Base-by-base conservation (phyloP, 345 rosid species). In the Eucalyptus curtisii region DNA sequence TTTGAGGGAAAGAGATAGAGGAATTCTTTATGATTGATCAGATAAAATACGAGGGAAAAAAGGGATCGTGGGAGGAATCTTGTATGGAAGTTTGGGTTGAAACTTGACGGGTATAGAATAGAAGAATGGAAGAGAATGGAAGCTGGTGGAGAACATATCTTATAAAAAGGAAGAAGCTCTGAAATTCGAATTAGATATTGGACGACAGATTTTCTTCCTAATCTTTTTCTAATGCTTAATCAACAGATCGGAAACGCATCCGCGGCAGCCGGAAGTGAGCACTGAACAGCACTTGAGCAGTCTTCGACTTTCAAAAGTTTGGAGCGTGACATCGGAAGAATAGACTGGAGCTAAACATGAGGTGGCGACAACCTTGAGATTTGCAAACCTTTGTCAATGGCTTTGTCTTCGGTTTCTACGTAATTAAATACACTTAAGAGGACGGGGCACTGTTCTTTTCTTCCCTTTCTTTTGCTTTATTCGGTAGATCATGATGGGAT, bases 321-420 rank as follows among this genome's bases (percentile, higher is more conserved):
- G 84, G 27, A 37, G 84, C 45, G 47, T 92, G 86, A 42, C 90
- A 86, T 92, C 80, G 93, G 92, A 91, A 89, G 90, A 92, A 91
- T 90, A 90, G 86, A 88, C 44, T 59, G 45, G 55, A 88, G 91
- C 90, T 87, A 49, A 27, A 49, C 88, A 88, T 44, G 85, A 90
- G 90, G 87, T 89, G 92, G 92, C 88, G 94, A 95, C 95, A 92
- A 88, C 94, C 90, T 94, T 88, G 95, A 91, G 92, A 90, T 90
- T 81, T 88, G 94, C 87, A 61, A 89, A 37, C 30, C 76, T 64
- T 64, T 64, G 76, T n/a, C 76, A 64, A 64, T n/a, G 76, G 19
- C 84, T 76, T 22, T 11, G 84, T 40, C 84, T 76, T 76, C 15
- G 47, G 47, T 76, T 40, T 40, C 84, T 37, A 11, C 47, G 47